Base-by-base conservation (phyloP, 2,329 filamentous ascomycete genomes). In the Hirsutella minnesotensis region DNA sequence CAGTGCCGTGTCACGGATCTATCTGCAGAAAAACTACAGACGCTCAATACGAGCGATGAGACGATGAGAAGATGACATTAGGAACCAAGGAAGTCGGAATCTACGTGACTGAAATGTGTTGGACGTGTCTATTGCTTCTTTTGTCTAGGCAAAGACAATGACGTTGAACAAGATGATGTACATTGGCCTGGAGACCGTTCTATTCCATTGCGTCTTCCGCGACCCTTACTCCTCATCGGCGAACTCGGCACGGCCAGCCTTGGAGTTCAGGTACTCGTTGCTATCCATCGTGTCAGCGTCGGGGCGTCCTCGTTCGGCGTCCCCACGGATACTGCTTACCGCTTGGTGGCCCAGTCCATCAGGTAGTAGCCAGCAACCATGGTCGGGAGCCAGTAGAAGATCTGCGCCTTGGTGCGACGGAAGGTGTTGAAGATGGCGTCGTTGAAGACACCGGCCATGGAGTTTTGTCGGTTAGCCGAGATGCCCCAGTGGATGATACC, bases 371-470 rank as follows among this genome's bases (percentile, higher is more conserved):
- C 88, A 53, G 73, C 65, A 50, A 92, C 56, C 54, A 95, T 69
- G 33, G 89, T 83, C 46, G 92, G 85, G 21, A 81, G 75, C 66
- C 89, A 81, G 77, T 89, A 98, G 55, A 96, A 79, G 54, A 94
- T 79, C 74, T 96, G 92, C 55, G 75, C 66, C 63, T 80, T 81
- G 68, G 83, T 85, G 58, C 92, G 81, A 66, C 92, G 82, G 77
- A 84, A 94, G 56, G 79, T 82, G 78, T 98, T 98, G 82, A 96
- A 96, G 72, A 96, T 69, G 59, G 89, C 90, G 53, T 82, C 84
- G 65, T 90, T 70, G 51, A 75, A 66, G 47, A 82, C 72, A 56
- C 86, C 86, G 50, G 87, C 87, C 53, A 94, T 75, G 50, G 88
- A 85, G 59, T 85, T 81, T 72, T 95, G 90, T 62, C 85, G 83